Conservation (phyloP, 2,329 filamentous ascomycete species). For the Ophiostoma piceae region DNA sequence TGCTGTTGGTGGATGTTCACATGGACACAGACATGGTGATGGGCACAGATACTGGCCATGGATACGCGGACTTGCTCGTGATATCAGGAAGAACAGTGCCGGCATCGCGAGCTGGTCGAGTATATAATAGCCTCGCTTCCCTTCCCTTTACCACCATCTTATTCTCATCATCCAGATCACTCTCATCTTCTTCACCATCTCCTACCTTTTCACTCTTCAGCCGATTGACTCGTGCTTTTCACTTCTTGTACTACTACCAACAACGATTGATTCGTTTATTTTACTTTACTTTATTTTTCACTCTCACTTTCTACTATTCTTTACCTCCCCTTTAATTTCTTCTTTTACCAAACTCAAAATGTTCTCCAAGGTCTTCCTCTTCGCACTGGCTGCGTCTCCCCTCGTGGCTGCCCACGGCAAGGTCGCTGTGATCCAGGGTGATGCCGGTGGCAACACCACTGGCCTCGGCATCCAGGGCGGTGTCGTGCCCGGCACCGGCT, state of each 20-base stretch:
- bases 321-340: background rate
- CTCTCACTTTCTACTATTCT: background rate
- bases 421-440: conserved; percentile 32
- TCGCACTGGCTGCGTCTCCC: conserved; percentile 31
- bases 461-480: conserved; percentile 40
- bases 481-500: conserved; percentile 39
- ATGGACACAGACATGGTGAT: too few species aligned
- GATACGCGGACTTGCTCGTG: background rate
- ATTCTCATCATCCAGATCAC: background rate
- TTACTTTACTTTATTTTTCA: background rate
- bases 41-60: too few species aligned
- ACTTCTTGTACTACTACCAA: background rate
- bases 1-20: background rate
- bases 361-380: conserved; percentile 30
- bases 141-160: background rate
- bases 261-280: conserved; percentile 8
- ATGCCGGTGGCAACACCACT: conserved; percentile 40
- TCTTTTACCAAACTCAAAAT: conserved; percentile 25
- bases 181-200: background rate
- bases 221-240: conserved; percentile 9
- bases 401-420: conserved; percentile 35
- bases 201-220: background rate
- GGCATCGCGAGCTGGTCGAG: background rate
- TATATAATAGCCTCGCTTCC: background rate
- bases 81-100: background rate